Percentiles rank a stretch among this genome's conserved stretches.
These are phyloP conservation scores for Cercospora nicotianae DNA, from an alignment of 2,329 filamentous ascomycete genomes.

Conservation along the genomic window DNA sequence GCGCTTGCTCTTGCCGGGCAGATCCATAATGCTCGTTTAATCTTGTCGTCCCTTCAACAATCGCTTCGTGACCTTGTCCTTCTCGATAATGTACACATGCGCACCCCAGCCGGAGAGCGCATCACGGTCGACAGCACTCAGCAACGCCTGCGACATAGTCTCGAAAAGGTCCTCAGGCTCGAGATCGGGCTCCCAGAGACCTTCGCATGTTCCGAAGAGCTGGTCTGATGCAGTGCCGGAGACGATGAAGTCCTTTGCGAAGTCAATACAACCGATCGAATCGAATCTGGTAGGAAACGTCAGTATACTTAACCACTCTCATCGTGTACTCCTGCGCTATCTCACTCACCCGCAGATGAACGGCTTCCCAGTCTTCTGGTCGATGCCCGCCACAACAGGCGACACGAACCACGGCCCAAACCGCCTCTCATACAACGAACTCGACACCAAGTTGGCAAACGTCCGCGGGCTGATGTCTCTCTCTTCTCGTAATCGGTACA, in stretches of 20 bases:
- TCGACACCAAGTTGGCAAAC: constrained; percentile 92
- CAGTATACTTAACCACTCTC: background rate
- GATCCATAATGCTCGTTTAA: constrained; percentile 33
- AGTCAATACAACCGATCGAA: constrained; percentile 98
- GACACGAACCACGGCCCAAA: constrained; percentile 97
- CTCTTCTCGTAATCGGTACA: constrained; percentile 98
- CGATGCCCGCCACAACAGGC: constrained; percentile 91
- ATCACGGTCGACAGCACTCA: constrained; percentile 95
- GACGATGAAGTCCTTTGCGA: constrained; percentile 99
- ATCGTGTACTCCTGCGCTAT: background rate
- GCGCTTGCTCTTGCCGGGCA: background rate
- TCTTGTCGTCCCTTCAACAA: constrained; percentile 98
- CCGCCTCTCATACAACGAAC: constrained; percentile 86
- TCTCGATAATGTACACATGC: constrained; percentile 99
- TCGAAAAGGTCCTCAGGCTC: constrained; percentile 95
- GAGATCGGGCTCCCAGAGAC: constrained; percentile 95
- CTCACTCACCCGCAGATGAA: constrained; percentile 78
- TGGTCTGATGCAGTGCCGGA: constrained; percentile 94
- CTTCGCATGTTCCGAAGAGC: constrained; percentile 98
- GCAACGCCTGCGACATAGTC: constrained; percentile 91
- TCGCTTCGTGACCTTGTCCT: constrained; percentile 99
- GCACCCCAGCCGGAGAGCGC: constrained; percentile 97
- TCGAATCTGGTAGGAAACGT: constrained; percentile 62
- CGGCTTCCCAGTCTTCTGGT: constrained; percentile 88
- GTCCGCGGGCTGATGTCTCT: constrained; percentile 91